These are phyloP conservation scores for Parathielavia appendiculata DNA, from an alignment of 495 filamentous ascomycete species.

Conservation along the genomic window DNA sequence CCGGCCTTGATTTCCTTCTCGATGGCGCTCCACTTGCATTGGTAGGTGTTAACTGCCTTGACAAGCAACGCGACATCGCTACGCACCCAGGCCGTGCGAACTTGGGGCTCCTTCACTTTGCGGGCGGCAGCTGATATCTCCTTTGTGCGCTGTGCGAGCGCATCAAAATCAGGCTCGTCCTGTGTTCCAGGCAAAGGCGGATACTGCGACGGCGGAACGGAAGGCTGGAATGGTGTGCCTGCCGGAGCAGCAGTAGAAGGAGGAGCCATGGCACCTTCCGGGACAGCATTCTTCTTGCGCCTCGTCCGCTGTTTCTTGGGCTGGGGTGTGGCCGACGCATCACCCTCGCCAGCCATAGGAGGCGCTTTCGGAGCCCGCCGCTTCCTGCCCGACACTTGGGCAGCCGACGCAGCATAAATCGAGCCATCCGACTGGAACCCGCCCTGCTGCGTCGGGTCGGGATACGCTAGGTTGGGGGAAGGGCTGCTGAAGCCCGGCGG, in stretches of 20 bases:
- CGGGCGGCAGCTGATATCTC: slow-evolving; percentile 27
- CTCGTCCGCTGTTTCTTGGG: slow-evolving; percentile 22
- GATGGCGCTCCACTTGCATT: slow-evolving; percentile 52
- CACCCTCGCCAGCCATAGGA: slow-evolving; percentile 2
- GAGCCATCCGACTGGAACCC: slow-evolving; percentile 17
- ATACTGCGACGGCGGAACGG: slow-evolving; percentile 21
- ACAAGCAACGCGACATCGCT: slow-evolving; percentile 47
- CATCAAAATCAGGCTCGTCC: slow-evolving; percentile 27
- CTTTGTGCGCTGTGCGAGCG: slow-evolving; percentile 20
- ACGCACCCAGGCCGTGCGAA: slow-evolving; percentile 41
- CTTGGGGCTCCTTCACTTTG: slow-evolving; percentile 35
- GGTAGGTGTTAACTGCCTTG: slow-evolving; percentile 43
- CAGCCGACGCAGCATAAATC: slow-evolving; percentile 26
- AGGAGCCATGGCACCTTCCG: not conserved
- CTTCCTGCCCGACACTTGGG: slow-evolving; percentile 19
- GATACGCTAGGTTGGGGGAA: slow-evolving; percentile 7
- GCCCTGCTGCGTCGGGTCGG: slow-evolving; percentile 1
- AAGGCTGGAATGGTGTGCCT: not conserved
- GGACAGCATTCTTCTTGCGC: slow-evolving; percentile 20
- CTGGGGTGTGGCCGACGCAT: slow-evolving; percentile 4
- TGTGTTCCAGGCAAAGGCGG: slow-evolving; percentile 22
- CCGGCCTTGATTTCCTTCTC: slow-evolving; percentile 33
- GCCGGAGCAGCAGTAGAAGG: not conserved
- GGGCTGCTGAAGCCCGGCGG: slow-evolving; percentile 8
- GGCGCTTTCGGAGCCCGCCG: slow-evolving; percentile 10